phyloP scores from a whole-genome alignment of 805 yeast genomes.

The Candida maris region DNA sequence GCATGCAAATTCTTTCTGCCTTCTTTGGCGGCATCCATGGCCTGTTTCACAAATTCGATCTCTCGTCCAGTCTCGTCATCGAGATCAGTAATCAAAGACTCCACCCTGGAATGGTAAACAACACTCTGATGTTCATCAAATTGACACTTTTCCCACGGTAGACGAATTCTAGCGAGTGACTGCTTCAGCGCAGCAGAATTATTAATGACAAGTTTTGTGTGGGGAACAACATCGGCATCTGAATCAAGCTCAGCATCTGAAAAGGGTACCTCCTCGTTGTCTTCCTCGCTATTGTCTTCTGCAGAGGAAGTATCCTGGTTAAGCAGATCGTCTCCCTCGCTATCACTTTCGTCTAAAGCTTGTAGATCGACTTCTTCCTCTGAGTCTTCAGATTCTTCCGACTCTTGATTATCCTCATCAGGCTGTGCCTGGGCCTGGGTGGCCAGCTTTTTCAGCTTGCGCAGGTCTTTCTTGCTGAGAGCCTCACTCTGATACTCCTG shows the following conservation, averaged over 20 bases:
- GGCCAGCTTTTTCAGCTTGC: conserved; percentile 17
- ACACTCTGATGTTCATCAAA: conserved; percentile 84
- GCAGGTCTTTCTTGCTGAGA: conserved; percentile 58
- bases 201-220: conserved; percentile 84
- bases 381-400: conserved; percentile 30
- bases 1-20: conserved; percentile 65
- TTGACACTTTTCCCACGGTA: conserved; percentile 61
- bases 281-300: conserved; percentile 40
- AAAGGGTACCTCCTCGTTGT: conserved; percentile 78
- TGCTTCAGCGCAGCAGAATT: conserved; percentile 80
- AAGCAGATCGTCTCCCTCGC: conserved; percentile 28
- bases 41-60: conserved; percentile 92
- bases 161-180: conserved; percentile 59
- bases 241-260: conserved; percentile 91
- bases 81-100: conserved; percentile 71
- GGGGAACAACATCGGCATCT: conserved; percentile 92
- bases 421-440: conserved; percentile 19
- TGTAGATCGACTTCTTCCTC: conserved; percentile 36
- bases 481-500: conserved; percentile 46
- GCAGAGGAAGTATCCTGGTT: conserved; percentile 26
- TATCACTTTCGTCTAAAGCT: conserved; percentile 24
- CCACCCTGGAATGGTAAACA: conserved; percentile 57
- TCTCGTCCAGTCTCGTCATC: conserved; percentile 96
- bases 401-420: conserved; percentile 32
- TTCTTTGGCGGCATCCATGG: conserved; percentile 72